Conservation (phyloP, 2,329 filamentous ascomycete genomes). For the Ophiostoma piceae region DNA sequence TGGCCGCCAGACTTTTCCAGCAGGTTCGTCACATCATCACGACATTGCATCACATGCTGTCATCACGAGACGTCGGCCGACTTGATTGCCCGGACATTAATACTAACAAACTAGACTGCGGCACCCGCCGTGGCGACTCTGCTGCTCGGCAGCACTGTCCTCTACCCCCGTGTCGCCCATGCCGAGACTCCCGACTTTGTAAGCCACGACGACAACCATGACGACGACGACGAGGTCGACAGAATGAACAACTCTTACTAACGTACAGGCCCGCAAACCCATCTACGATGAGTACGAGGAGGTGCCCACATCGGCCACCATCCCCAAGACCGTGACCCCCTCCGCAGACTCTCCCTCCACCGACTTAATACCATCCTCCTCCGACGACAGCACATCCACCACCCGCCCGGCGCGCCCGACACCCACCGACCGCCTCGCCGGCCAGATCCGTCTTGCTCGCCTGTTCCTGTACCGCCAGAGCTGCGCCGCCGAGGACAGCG, state of each 20-base stretch:
- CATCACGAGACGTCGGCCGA: background rate
- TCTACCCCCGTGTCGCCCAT: conserved; percentile 44
- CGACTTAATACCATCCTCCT: conserved; percentile 20
- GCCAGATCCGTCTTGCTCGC: conserved; percentile 72
- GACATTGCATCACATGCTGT: background rate
- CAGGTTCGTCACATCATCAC: conserved; percentile 40
- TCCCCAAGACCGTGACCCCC: conserved; percentile 22
- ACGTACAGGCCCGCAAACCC: conserved; percentile 53
- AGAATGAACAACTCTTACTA: background rate
- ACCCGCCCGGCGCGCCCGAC: conserved; percentile 52
- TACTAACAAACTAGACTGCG: conserved; percentile 40
- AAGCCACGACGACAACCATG: background rate
- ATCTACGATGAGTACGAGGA: conserved; percentile 71
- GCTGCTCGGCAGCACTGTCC: conserved; percentile 45
- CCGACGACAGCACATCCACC: conserved; percentile 27
- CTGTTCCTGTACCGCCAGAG: conserved; percentile 75
- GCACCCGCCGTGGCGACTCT: conserved; percentile 51
- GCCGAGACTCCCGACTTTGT: conserved; percentile 46
- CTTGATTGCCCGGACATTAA: background rate
- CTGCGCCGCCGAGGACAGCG: conserved; percentile 67
- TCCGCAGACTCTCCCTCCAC: conserved; percentile 19
- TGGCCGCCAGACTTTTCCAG: conserved; percentile 57
- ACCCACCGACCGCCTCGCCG: conserved; percentile 83
- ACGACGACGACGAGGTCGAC: background rate
- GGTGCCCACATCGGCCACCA: conserved; percentile 26